Evolutionary conservation across 2,329 filamentous ascomycete genomes (phyloP).

Genomic region (Triangularia setosa): DNA sequence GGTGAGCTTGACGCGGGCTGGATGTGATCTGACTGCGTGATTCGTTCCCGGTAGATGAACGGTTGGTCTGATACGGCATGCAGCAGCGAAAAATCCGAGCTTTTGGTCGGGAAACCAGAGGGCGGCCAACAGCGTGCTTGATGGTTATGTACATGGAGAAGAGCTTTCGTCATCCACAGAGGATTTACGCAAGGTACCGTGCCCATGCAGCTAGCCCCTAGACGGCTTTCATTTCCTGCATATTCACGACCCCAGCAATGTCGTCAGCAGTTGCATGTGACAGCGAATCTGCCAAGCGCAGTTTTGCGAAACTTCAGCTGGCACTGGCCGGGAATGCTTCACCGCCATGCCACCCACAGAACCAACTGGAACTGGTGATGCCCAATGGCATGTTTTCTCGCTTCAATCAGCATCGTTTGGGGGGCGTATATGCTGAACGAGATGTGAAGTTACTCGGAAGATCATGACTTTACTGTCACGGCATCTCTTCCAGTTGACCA

Average conservation of each 20-base stretch:
- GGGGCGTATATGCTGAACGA: neutral
- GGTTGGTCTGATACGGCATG: neutral
- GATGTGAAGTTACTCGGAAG: neutral
- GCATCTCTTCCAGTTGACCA: neutral
- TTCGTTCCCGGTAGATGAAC: neutral
- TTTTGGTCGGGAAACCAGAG: neutral
- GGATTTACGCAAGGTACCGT: neutral
- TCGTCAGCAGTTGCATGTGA: slow-evolving; percentile 5
- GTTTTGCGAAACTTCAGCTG: slow-evolving; percentile 1
- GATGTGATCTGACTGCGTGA: slow-evolving; percentile 8
- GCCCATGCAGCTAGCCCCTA: slow-evolving; percentile 3
- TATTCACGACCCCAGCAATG: neutral
- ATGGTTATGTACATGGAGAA: neutral
- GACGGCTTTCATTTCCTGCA: neutral
- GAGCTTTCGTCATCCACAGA: neutral
- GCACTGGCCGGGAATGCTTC: neutral
- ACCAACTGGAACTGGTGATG: neutral
- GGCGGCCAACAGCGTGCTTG: too few species aligned
- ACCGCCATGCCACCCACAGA: neutral
- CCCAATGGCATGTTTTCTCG: neutral
- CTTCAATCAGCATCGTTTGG: neutral
- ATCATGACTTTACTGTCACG: neutral
- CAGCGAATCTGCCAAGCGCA: slow-evolving; percentile 7
- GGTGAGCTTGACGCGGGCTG: slow-evolving; percentile 3
- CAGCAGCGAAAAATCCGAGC: neutral